A percentile compares a stretch with the other conserved stretches of the same genome.
phyloP scores from a whole-genome alignment of 306 rosid genomes.

The Sechiopsis laciniata region DNA sequence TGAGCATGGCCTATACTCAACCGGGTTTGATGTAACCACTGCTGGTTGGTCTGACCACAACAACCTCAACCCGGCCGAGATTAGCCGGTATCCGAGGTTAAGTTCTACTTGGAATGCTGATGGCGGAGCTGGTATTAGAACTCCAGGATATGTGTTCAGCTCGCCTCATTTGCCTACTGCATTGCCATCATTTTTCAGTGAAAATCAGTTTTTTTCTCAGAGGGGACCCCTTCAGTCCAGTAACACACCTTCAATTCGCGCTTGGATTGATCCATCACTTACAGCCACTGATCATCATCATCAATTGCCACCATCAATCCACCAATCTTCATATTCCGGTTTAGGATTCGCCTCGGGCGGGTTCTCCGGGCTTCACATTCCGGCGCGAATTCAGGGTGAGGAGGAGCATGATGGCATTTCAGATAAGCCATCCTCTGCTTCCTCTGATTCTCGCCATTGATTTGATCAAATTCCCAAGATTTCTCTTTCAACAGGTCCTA shows the following conservation, averaged over 20 bases:
- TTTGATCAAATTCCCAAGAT: conserved; percentile 13
- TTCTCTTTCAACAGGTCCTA: conserved; percentile 45
- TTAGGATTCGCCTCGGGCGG: conserved; percentile 52
- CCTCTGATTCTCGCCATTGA: conserved; percentile 95
- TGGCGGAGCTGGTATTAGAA: conserved; percentile 24
- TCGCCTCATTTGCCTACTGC: conserved; percentile 30
- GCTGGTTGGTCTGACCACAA: conserved; percentile 65
- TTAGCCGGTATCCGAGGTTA: conserved; percentile 44
- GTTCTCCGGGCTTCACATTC: conserved; percentile 65
- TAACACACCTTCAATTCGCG: conserved; percentile 71
- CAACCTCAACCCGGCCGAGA: conserved; percentile 39
- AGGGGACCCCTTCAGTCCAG: conserved; percentile 99
- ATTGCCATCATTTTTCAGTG: conserved; percentile 31
- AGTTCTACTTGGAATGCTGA: conserved; percentile 44
- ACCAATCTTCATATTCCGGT: conserved; percentile 39
- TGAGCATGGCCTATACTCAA: conserved; percentile 42
- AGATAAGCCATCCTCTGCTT: conserved; percentile 83
- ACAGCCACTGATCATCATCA: conserved; percentile 33
- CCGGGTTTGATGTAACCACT: conserved; percentile 44
- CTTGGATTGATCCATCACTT: conserved; percentile 65
- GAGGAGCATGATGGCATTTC: conserved; percentile 81
- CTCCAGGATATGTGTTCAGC: conserved; percentile 38
- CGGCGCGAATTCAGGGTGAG: conserved; percentile 84
- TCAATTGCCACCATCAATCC: conserved; percentile 45
- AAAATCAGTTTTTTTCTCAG: conserved; percentile 68